Conservation (phyloP, 495 filamentous ascomycete species). For the Lentithecium fluviatile region DNA sequence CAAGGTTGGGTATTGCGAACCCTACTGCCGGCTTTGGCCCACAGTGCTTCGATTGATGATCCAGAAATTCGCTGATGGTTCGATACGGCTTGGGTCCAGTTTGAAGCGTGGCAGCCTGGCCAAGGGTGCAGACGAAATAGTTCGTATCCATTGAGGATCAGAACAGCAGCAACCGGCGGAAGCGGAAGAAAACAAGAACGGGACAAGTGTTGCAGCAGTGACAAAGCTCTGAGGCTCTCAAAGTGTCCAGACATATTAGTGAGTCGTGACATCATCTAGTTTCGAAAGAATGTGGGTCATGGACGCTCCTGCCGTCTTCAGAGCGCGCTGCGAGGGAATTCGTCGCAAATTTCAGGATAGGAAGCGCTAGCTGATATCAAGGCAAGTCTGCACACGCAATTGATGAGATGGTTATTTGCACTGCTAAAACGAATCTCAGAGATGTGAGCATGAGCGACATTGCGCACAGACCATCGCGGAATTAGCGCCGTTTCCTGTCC, state of each 20-base stretch:
- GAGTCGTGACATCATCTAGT: conserved; percentile 14
- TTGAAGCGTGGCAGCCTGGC: conserved; percentile 46
- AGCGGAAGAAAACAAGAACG: neutral
- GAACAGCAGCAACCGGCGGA: neutral
- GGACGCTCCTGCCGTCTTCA: neutral
- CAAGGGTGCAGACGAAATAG: conserved; percentile 56
- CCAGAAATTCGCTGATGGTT: conserved; percentile 51
- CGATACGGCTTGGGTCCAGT: conserved; percentile 34
- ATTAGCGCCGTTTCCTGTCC: too few relatives aligned
- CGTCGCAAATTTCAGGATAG: too few relatives aligned
- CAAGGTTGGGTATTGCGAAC: conserved; percentile 39
- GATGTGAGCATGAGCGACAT: too few relatives aligned
- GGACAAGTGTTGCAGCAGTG: neutral
- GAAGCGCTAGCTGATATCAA: too few relatives aligned
- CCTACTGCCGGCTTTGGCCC: conserved; percentile 48
- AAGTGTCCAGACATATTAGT: neutral
- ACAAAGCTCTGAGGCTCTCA: neutral
- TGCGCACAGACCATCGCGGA: too few relatives aligned
- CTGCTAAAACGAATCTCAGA: too few relatives aligned
- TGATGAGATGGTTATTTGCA: too few relatives aligned
- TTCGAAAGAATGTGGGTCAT: neutral
- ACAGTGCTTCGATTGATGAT: conserved; percentile 42
- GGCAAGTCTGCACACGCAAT: too few relatives aligned
- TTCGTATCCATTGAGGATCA: conserved; percentile 35
- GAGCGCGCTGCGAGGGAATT: too few relatives aligned